phyloP scores from a whole-genome alignment of 306 rosid species.

The Urtica urens region DNA sequence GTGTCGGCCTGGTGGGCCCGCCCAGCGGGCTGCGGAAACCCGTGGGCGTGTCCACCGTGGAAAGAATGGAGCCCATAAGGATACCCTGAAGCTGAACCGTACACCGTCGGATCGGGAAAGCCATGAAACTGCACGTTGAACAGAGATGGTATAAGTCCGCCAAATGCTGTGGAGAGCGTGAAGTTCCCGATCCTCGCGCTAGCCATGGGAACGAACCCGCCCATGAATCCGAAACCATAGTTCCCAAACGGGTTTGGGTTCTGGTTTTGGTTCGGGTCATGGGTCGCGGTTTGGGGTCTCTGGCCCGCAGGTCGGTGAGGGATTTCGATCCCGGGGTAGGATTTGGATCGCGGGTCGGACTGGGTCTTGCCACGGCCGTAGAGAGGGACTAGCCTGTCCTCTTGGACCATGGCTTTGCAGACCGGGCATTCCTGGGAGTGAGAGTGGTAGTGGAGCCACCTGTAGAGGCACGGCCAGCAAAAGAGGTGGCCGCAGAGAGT shows the following conservation, averaged over 20 bases:
- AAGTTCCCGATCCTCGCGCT: constrained; percentile 73
- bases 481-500: constrained; percentile 85
- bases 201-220: constrained; percentile 77
- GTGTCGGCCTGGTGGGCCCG: constrained; percentile 63
- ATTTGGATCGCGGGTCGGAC: constrained; percentile 67
- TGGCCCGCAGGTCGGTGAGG: constrained; percentile 77
- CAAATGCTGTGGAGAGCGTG: constrained; percentile 71
- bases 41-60: constrained; percentile 54
- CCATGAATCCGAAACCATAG: constrained; percentile 69
- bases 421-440: constrained; percentile 91
- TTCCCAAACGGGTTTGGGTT: constrained; percentile 46
- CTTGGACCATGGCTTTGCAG: constrained; percentile 71
- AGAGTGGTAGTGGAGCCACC: constrained; percentile 89
- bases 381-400: constrained; percentile 77
- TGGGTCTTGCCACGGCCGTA: constrained; percentile 80
- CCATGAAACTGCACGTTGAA: constrained; percentile 72
- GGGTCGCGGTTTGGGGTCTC: constrained; percentile 65
- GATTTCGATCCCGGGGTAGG: constrained; percentile 61
- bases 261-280: too few relatives aligned
- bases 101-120: constrained; percentile 72
- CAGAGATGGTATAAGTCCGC: constrained; percentile 68
- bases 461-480: constrained; percentile 91
- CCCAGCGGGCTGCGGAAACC: constrained; percentile 32
- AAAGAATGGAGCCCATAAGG: constrained; percentile 52
- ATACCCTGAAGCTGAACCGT: constrained; percentile 77